Evolutionary conservation across 495 filamentous ascomycete genomes (phyloP).

Genomic region (Thozetella sp.): DNA sequence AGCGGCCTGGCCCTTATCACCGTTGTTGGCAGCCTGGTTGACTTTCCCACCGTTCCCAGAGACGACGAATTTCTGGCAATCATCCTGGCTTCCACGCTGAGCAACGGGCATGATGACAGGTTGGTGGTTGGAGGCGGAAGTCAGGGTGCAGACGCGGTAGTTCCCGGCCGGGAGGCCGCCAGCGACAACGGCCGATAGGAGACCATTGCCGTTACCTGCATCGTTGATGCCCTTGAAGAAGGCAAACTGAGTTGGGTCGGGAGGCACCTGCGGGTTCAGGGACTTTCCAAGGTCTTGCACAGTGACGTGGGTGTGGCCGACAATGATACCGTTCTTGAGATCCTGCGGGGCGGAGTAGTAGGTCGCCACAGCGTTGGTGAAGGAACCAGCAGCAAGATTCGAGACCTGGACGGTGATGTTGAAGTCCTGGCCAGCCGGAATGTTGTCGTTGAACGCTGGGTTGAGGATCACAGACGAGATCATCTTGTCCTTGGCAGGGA

Average conservation of each 20-base stretch:
- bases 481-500: slow-evolving; percentile 58
- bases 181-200: slow-evolving; percentile 14
- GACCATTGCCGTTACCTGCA: slow-evolving; percentile 20
- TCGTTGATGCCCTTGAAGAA: slow-evolving; percentile 30
- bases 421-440: slow-evolving; percentile 47
- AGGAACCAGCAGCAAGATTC: slow-evolving; percentile 57
- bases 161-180: slow-evolving; percentile 23
- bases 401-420: slow-evolving; percentile 50
- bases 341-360: slow-evolving; percentile 62
- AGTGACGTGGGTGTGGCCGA: slow-evolving; percentile 64
- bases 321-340: slow-evolving; percentile 40
- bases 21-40: slow-evolving; percentile 20
- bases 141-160: slow-evolving; percentile 26
- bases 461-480: slow-evolving; percentile 55
- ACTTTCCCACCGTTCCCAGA: slow-evolving; percentile 8
- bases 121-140: slow-evolving; percentile 24
- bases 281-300: slow-evolving; percentile 50
- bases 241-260: slow-evolving; percentile 33
- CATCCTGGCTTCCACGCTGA: slow-evolving; percentile 26
- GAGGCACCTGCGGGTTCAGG: slow-evolving; percentile 36
- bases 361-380: slow-evolving; percentile 54
- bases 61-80: slow-evolving; percentile 25
- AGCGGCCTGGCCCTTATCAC: slow-evolving; percentile 10
- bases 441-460: slow-evolving; percentile 37
- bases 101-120: slow-evolving; percentile 30